These are phyloP conservation scores for Parathielavia hyrcaniae DNA, from an alignment of 495 filamentous ascomycete species.

Conservation along the genomic window DNA sequence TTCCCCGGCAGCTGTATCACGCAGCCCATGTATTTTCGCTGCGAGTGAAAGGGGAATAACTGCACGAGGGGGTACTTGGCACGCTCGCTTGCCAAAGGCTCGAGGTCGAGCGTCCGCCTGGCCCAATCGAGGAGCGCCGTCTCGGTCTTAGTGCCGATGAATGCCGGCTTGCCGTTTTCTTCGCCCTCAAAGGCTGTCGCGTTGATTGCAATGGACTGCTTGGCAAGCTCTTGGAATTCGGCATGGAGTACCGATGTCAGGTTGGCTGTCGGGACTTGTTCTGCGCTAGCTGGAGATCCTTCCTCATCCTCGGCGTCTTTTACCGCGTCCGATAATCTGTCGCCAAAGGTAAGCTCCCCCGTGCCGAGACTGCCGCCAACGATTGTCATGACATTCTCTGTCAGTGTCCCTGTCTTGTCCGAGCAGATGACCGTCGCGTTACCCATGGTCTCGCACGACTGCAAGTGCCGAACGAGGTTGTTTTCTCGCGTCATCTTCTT, in stretches of 20 bases:
- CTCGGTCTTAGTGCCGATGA: slow-evolving; percentile 80
- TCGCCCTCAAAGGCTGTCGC: slow-evolving; percentile 63
- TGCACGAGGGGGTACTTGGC: slow-evolving; percentile 57
- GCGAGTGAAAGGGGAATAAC: slow-evolving; percentile 72
- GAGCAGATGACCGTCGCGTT: slow-evolving; percentile 90
- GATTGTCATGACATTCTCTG: slow-evolving; percentile 78
- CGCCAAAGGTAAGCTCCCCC: slow-evolving; percentile 50
- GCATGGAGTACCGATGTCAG: slow-evolving; percentile 24
- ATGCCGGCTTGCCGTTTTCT: slow-evolving; percentile 58
- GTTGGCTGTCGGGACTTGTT: too few species aligned
- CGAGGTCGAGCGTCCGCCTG: slow-evolving; percentile 61
- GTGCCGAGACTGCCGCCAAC: slow-evolving; percentile 63
- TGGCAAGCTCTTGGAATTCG: slow-evolving; percentile 31
- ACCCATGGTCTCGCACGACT: slow-evolving; percentile 91
- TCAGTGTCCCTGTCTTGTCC: slow-evolving; percentile 88
- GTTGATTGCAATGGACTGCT: slow-evolving; percentile 68
- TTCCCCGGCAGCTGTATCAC: slow-evolving; percentile 52
- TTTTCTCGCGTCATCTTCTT: slow-evolving; percentile 88
- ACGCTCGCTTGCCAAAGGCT: slow-evolving; percentile 55
- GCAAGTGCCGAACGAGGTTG: slow-evolving; percentile 76
- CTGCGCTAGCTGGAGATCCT: slow-evolving; percentile 39
- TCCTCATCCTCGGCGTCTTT: slow-evolving; percentile 40
- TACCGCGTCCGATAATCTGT: not conserved
- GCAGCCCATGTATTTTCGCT: slow-evolving; percentile 73
- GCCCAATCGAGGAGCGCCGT: slow-evolving; percentile 71